Conservation (phyloP, 2,329 filamentous ascomycete species). For the Drechmeria coniospora region DNA sequence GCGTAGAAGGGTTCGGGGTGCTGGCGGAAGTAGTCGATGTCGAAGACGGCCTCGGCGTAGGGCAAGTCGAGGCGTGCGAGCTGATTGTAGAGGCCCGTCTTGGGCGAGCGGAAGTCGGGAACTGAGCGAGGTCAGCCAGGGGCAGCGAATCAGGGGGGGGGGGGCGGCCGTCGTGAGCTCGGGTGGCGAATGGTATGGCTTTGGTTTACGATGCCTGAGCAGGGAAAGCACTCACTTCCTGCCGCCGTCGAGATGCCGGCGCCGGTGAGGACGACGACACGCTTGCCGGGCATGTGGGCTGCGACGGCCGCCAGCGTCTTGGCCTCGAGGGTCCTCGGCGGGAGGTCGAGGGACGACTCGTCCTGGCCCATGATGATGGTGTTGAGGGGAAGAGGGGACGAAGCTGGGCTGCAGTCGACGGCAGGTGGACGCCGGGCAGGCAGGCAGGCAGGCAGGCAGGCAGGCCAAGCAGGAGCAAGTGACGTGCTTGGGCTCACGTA, state of each 20-base stretch:
- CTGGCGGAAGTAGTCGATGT: conserved; percentile 72
- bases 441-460: too few species aligned
- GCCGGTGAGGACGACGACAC: conserved; percentile 80
- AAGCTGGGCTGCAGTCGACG: too few species aligned
- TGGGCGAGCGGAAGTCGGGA: conserved; percentile 86
- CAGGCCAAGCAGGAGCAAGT: too few species aligned
- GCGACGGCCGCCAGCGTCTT: conserved; percentile 62
- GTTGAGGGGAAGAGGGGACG: too few species aligned
- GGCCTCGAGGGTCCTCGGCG: conserved; percentile 48
- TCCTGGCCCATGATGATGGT: conserved; percentile 71
- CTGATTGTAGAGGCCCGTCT: conserved; percentile 88
- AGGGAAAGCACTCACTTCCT: conserved; percentile 30
- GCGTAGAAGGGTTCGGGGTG: conserved; percentile 86
- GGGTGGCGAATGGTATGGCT: neutral
- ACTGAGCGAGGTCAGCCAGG: conserved; percentile 31
- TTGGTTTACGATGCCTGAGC: too few species aligned
- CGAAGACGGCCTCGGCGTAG: conserved; percentile 85
- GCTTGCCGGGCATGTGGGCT: conserved; percentile 64
- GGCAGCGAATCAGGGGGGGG: neutral
- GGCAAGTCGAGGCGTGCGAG: conserved; percentile 74
- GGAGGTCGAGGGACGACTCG: conserved; percentile 47
- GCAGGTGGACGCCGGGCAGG: too few species aligned
- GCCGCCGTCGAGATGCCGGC: conserved; percentile 72
- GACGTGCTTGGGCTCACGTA: too few species aligned
- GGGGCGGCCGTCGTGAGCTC: neutral